Base-by-base conservation (phyloP, 164 flowering plant genomes). In the Taxillus chinensis region DNA sequence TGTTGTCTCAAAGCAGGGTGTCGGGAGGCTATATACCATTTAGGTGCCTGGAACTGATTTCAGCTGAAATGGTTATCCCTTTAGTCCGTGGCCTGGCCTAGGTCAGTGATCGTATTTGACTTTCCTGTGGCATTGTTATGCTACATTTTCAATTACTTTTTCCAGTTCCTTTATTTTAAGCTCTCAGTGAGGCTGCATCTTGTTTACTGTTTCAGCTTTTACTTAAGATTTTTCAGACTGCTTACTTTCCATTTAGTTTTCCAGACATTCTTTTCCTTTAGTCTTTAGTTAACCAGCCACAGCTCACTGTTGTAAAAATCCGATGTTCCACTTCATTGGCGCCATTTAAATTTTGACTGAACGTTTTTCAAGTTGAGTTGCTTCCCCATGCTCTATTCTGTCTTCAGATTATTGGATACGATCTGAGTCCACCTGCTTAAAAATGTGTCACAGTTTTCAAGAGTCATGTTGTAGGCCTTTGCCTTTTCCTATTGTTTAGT, bases 1-100 rank as follows among this genome's bases (percentile, higher is more conserved):
- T 71, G 68, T 79, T 82, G 74, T 83, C 78, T 79, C 80, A 67
- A 77, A 82, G 85, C 87, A 83, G 87, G 87, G 75, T 63, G 76
- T 70, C 76, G 63, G 70, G 83, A 79, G 76, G 83, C 83, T 78
- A 76, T 77, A 27, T 27, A 66, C 73, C 77, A 73, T 73, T 70
- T 77, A 71, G 77, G 78, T 78, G 78, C 79, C 80, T 75, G 87
- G 79, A 74, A 76, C 82, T 78, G 84, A 75, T 75, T 72, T 74
- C 87, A 72, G 87, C 80, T 72, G 82, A 75, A 78, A 67, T 71
- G 81, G 79, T 77, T 68, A 71, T 64, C 79, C 73, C 72, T 67
- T 73, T 81, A 77, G 78, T 70, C 65, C 76, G 73, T 74, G 71
- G 74, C 77, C 79, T 75, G 60, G 43, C 62, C 60, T 80, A 76